Base-by-base conservation (phyloP, 2,329 filamentous ascomycete species). In the Stromatinia cepivora region DNA sequence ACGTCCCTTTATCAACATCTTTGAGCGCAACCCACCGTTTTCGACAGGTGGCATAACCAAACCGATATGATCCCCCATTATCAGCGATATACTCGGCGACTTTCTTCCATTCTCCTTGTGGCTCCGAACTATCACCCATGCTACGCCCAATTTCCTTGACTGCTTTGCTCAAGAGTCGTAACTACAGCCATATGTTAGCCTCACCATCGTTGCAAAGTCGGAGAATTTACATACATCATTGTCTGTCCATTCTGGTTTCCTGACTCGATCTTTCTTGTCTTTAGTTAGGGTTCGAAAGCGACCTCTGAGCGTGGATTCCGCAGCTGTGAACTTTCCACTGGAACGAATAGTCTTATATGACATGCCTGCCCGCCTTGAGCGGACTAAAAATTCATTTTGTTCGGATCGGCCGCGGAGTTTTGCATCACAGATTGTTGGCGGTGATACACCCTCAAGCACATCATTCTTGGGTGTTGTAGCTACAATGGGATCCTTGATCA, bases 281-380 rank as follows among this genome's bases (percentile, higher is more conserved):
- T 92, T 92, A 10, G 87, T 91, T 74, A 92, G 78, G 3, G 84
- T 87, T 6, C 91, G 83, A 73, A 86, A 88, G 0, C 90, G 84
- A 0, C 91, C 91, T 20, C 91, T 84, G 50, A 94, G 82, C 0
- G 91, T 93, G 15, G 90, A 91, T 79, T 92, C 90, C 1, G 89
- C 88, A 74, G 91, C 88, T 31, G 71, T 79, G 72, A 89, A 89
- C 1, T 82, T 79, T 20, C 88, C 86, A 25, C 80, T 75, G 9
- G 76, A 74, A 50, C 84, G 84, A 74, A 92, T 92, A 70, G 90
- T 83, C 67, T 84, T 85, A 79, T 92, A 93, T 0, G 88, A 87
- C 80, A 86, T 80, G 4, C 89, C 89, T 1, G 81, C 77, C 10
- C 78, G 75, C 77, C 87, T 88, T 34, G 83, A 81, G n/a, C 81